Evolutionary conservation across 345 rosid species (phyloP).

Genomic region (Eucalyptus dawsonii): DNA sequence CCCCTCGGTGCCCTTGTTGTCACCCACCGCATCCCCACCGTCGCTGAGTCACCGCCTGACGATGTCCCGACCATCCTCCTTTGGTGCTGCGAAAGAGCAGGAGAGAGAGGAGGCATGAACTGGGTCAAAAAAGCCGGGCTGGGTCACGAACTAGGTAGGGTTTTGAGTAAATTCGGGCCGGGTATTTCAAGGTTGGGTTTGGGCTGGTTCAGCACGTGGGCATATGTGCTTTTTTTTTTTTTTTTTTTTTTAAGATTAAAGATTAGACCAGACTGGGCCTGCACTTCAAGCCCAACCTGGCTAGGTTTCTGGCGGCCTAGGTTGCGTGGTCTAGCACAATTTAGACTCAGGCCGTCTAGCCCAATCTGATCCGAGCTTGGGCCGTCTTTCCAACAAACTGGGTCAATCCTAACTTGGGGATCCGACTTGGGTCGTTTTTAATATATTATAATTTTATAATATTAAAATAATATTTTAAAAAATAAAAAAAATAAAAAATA

Average conservation of each 20-base stretch:
- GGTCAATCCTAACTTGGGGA: rapidly evolving
- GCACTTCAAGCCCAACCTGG: rapidly evolving
- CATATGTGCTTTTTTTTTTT: too few species aligned
- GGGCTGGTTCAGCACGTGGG: too few species aligned
- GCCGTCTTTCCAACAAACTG: rapidly evolving
- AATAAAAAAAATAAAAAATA: too few species aligned
- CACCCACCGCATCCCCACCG: rapidly evolving
- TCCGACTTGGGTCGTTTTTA: too few species aligned
- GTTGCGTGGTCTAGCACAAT: rapidly evolving
- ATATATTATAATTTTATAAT: too few species aligned
- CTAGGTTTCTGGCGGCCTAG: rapidly evolving
- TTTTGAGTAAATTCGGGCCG: rapidly evolving
- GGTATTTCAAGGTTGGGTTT: too few species aligned
- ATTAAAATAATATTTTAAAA: too few species aligned
- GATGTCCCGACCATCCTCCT: rapidly evolving
- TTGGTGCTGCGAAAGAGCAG: rapidly evolving
- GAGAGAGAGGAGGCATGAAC: too few species aligned
- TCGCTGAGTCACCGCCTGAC: rapidly evolving
- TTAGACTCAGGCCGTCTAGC: rapidly evolving
- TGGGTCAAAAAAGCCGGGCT: rapidly evolving
- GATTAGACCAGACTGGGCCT: too few species aligned
- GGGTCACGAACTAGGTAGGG: rapidly evolving
- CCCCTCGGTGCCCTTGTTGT: rapidly evolving
- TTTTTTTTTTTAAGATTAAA: too few species aligned
- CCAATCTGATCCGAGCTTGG: rapidly evolving